Evolutionary conservation across 1,284 basidiomycete species (phyloP), one percentile per base, ranked within the genome.

Genomic region (Leccinum griseonigrum): DNA sequence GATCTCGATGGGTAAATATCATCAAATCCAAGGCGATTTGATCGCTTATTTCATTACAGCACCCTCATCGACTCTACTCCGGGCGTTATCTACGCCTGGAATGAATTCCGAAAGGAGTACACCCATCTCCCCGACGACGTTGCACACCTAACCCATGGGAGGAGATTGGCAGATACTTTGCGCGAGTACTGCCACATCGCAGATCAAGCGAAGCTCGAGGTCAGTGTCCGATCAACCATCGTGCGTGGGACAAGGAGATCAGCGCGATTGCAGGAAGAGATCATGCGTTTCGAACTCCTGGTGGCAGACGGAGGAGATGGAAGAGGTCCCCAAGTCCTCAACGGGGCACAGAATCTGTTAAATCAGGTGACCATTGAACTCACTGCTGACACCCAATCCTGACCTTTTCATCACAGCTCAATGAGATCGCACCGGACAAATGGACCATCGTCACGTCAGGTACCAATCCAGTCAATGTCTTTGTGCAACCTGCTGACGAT

Each of bases 381-480:
- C 52, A 10, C 29, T 54, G n/a, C 2, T 18, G 57, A 48, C 14
- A 31, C 46, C 63, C 55, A 52, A 62, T 28, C 32, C 54, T 10
- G n/a, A 67, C 57, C 28, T 34, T 36, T 29, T 40, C 34, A 43
- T 46, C 34, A n/a, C 60, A 79, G 78, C 73, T 78, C 31, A 69
- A 69, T n/a, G 55, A 61, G 43, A 70, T 72, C 52, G 73, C 61
- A 63, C 75, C 55, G 60, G 72, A 77, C 13, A 74, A 78, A 34
- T 91, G 91, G 90, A 90, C 88, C 5, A 90, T 93, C 66, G 90
- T 91, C 34, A 93, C 91, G 7, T 92, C 91, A 46, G 84, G 89
- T 88, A 68, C 56, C 74, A 48, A 46, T 58, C 26, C 29, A 43
- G 26, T 54, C 28, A 31, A 18, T 46, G n/a, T 46, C 22, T 36